Percentiles rank a stretch among this genome's conserved stretches.
phyloP scores from a whole-genome alignment of 345 rosid species.

The Mangifera indica region DNA sequence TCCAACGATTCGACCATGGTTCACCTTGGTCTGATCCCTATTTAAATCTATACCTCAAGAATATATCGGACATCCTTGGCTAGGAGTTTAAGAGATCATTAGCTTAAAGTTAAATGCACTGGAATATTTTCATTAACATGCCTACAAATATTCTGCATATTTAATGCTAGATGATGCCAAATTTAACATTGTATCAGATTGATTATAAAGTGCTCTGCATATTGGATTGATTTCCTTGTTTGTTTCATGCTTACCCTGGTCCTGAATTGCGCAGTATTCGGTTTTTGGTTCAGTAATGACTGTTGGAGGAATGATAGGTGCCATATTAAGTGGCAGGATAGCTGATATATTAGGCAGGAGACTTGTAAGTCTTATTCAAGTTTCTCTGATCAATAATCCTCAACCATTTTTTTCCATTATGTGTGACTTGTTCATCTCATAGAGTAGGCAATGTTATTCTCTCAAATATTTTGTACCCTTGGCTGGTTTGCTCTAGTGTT shows the following conservation, averaged over 20 bases:
- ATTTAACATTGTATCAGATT: too few species aligned
- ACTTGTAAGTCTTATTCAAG: slow-evolving; percentile 30
- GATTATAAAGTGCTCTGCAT: too few species aligned
- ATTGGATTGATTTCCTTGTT: neutral
- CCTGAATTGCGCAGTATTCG: slow-evolving; percentile 37
- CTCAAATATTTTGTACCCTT: too few species aligned
- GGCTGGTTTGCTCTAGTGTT: slow-evolving; percentile 51
- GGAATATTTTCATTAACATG: too few species aligned
- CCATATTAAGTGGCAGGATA: slow-evolving; percentile 41
- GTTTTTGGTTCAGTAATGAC: slow-evolving; percentile 55
- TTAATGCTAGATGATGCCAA: too few species aligned
- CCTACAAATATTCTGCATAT: too few species aligned
- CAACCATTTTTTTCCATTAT: neutral
- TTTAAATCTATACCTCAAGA: too few species aligned
- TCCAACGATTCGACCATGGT: too few species aligned
- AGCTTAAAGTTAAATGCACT: too few species aligned
- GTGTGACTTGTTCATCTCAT: slow-evolving; percentile 3
- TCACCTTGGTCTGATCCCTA: too few species aligned
- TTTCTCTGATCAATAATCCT: neutral
- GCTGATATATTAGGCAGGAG: slow-evolving; percentile 47
- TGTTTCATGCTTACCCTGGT: neutral
- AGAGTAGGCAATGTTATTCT: slow-evolving; percentile 47
- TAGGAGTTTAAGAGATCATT: too few species aligned
- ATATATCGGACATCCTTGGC: too few species aligned
- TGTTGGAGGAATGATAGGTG: slow-evolving; percentile 57